Base-by-base conservation (phyloP, 1,139 yeast species). In the Candida neerlandica region DNA sequence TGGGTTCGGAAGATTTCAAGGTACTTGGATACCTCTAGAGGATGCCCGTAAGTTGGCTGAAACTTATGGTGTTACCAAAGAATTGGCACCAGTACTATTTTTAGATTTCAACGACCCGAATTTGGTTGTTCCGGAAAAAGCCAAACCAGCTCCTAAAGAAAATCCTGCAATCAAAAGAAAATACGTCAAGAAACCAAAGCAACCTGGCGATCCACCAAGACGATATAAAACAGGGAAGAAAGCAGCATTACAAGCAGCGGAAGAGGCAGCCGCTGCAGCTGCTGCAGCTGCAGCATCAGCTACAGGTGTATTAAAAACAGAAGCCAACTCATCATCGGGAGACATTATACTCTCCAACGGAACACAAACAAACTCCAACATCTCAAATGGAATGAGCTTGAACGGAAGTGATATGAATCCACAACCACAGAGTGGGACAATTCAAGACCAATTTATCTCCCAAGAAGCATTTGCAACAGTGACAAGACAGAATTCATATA, bases 1-100 rank as follows among this genome's bases (percentile, higher is more conserved):
- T 56, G 98, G 98, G 2, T 92, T 91, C 59, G 98, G 98, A 44
- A 86, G 94, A 63, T 94, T 91, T 67, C 98, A 94, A 67, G 99
- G 99, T 18, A 92, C 98, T 1, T 94, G 98, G 97, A 95, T 92
- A 6, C 98, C 98, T 0, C 68, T 91, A 41, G 67, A 73, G 14
- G 80, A 78, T 45, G 87, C 87, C 7, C 80, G 75, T 50, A 66
- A 75, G 41, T 67, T 83, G 57, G 85, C 85, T 4, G 68, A 70
- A 12, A 79, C 73, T 52, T 82, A 82, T 58, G 81, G 82, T 2
- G 76, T 83, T 14, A 67, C 80, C 2, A 78, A 81, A 35, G 82
- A 80, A 33, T 70, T 77, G 56, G 85, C 85, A 0, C 82, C 84
- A 0, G 81, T 83, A 3, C 62, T 83, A 50, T 72, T 71, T 49